These are phyloP conservation scores for Rhizopogon parksii DNA, from an alignment of 1,284 basidiomycete genomes.

Conservation along the genomic window DNA sequence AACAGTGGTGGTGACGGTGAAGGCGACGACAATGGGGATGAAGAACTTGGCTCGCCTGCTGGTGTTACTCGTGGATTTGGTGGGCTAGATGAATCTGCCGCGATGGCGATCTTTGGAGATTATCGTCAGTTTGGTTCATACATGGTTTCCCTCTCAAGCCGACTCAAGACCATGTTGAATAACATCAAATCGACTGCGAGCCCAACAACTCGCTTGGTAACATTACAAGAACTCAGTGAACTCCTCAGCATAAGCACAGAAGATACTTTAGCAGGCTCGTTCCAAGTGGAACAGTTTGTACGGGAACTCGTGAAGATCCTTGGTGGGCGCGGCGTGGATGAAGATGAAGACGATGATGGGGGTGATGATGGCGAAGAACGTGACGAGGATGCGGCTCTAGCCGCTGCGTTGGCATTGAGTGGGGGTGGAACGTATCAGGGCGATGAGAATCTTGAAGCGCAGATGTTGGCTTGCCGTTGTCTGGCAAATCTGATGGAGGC, in stretches of 20 bases:
- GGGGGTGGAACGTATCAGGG: slow-evolving; percentile 60
- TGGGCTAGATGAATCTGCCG: slow-evolving; percentile 65
- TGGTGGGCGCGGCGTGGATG: slow-evolving; percentile 70
- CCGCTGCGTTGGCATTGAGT: slow-evolving; percentile 76
- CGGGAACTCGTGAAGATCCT: slow-evolving; percentile 90
- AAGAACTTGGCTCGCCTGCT: slow-evolving; percentile 26
- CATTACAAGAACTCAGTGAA: slow-evolving; percentile 93
- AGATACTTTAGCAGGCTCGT: slow-evolving; percentile 92
- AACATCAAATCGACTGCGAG: slow-evolving; percentile 83
- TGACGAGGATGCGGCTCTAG: slow-evolving; percentile 81
- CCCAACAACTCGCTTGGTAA: slow-evolving; percentile 76
- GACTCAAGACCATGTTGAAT: slow-evolving; percentile 84
- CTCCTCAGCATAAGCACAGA: slow-evolving; percentile 94
- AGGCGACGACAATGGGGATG: slow-evolving; percentile 37
- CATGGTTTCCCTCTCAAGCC: slow-evolving; percentile 80
- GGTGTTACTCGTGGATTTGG: slow-evolving; percentile 41
- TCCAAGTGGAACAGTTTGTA: slow-evolving; percentile 89
- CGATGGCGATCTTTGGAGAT: slow-evolving; percentile 79
- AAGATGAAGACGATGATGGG: slow-evolving; percentile 58
- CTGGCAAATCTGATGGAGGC: slow-evolving; percentile 96
- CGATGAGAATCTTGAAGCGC: slow-evolving; percentile 84
- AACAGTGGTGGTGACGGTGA: slow-evolving; percentile 34
- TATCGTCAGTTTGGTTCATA: slow-evolving; percentile 83
- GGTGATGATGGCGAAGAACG: slow-evolving; percentile 52
- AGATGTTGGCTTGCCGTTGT: slow-evolving; percentile 90